phyloP scores from a whole-genome alignment of 1,284 basidiomycete genomes.

The Omphalotus olearius region DNA sequence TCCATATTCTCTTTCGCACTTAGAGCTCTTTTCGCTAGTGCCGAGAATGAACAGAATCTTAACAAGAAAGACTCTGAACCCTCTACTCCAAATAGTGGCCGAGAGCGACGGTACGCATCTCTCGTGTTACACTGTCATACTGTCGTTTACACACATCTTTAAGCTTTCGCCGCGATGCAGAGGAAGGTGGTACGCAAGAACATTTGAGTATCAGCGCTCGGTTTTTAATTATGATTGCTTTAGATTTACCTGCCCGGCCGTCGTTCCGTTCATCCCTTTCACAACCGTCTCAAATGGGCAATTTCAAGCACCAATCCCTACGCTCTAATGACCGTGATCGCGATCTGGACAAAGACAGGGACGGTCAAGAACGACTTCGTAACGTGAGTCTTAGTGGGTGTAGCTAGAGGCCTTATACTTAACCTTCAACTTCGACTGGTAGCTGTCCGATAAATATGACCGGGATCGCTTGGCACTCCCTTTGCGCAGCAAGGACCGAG shows the following conservation, averaged over 20 bases:
- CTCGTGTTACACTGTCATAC: conserved; percentile 4
- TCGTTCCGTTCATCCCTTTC: conserved; percentile 68
- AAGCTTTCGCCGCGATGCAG: conserved; percentile 71
- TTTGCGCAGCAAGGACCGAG: conserved; percentile 63
- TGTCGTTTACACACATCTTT: conserved; percentile 16
- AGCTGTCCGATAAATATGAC: conserved; percentile 84
- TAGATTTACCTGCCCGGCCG: conserved; percentile 55
- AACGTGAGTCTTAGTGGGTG: conserved; percentile 45
- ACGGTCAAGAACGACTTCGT: conserved; percentile 72
- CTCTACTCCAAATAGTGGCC: conserved; percentile 43
- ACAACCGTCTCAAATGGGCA: conserved; percentile 85
- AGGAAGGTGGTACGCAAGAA: conserved; percentile 56
- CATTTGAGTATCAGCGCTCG: conserved; percentile 7
- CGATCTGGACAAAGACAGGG: conserved; percentile 66
- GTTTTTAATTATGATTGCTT: conserved; percentile 13
- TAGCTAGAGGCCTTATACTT: neutral
- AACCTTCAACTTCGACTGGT: neutral
- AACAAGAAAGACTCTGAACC: conserved; percentile 67
- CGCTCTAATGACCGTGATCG: conserved; percentile 64
- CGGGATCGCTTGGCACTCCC: conserved; percentile 67
- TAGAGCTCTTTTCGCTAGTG: conserved; percentile 28
- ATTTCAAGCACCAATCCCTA: conserved; percentile 80
- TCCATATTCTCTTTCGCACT: conserved; percentile 14
- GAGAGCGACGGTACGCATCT: conserved; percentile 55
- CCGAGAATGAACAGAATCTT: conserved; percentile 55